Base-by-base conservation (phyloP, 1,284 basidiomycete species). In the Pholiota adiposa region DNA sequence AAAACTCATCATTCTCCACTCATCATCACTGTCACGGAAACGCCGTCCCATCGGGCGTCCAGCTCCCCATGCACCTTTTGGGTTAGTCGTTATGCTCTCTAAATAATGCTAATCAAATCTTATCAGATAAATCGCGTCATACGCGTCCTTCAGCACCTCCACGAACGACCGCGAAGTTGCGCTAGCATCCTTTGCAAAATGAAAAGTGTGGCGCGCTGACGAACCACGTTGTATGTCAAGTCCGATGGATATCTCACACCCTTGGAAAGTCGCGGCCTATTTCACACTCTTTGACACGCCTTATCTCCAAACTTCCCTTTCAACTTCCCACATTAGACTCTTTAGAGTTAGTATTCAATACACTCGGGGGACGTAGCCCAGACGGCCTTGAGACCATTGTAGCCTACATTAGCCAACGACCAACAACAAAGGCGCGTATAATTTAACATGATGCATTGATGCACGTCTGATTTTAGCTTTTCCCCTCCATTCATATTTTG, bases 281-380 rank as follows among this genome's bases (percentile, higher is more conserved):
- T 36, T 36, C 34, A 21, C 36, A 40, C 51, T 38, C 41, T 25
- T 53, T 55, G 33, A 48, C 54, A 55, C 54, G 54, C 54, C 54
- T 55, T 55, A 55, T 55, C 54, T 55, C 54, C 54, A 55, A 46
- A 29, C 54, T 34, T 44, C 7, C 46, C 41, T 40, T 55, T 55
- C 23, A 40, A 38, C 27, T 55, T 55, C 54, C 44, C 44, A 48
- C 54, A 55, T 38, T 44, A 55, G 53, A 31, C 52, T 43, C 27
- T 43, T 38, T 38, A 38, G 36, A 38, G 12, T 44, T 44, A n/a
- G 21, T 34, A 54, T 44, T 54, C 41, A 54, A 43, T 48, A 33
- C 54, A 23, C 40, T 43, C 19, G 5, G 41, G 53, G 25, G 53
- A 44, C 43, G n/a, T n/a, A n/a, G n/a, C n/a, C n/a, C n/a, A n/a